Conservation (phyloP, 2,329 filamentous ascomycete genomes). For the Fusarium brachygibbosum region DNA sequence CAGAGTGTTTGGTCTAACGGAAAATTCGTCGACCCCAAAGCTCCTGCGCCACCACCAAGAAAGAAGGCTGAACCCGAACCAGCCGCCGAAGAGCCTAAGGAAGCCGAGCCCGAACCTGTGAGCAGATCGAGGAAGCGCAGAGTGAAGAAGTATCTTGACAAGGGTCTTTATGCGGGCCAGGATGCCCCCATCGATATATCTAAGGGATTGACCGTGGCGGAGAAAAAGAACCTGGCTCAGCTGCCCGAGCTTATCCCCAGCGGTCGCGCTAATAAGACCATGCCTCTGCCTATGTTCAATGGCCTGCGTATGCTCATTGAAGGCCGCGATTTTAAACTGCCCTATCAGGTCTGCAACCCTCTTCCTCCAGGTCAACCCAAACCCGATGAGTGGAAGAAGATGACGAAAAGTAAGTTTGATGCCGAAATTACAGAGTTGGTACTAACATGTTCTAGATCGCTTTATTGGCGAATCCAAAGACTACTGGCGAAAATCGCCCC, state of each 20-base stretch:
- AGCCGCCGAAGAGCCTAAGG: constrained; percentile 43
- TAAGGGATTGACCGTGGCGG: constrained; percentile 63
- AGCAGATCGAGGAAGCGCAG: constrained; percentile 59
- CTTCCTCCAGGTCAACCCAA: constrained; percentile 88
- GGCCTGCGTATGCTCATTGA: constrained; percentile 78
- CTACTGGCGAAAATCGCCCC: constrained; percentile 84
- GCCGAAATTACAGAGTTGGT: constrained; percentile 32
- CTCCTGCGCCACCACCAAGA: constrained; percentile 55
- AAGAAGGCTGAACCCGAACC: constrained; percentile 53
- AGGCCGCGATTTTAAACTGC: constrained; percentile 87
- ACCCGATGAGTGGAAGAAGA: constrained; percentile 91
- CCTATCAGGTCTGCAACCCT: constrained; percentile 90
- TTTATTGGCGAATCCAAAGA: constrained; percentile 87
- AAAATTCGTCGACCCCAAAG: constrained; percentile 67
- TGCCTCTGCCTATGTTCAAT: constrained; percentile 84
- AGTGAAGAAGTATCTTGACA: constrained; percentile 81
- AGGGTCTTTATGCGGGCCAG: constrained; percentile 91
- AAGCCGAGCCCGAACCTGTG: constrained; percentile 56
- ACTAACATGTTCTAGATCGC: constrained; percentile 72
- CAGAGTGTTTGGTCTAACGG: constrained; percentile 75
- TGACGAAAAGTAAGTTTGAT: constrained; percentile 82
- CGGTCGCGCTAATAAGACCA: constrained; percentile 65
- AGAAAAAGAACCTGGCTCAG: constrained; percentile 66
- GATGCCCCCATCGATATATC: constrained; percentile 63
- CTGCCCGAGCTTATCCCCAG: constrained; percentile 63